Base-by-base conservation (phyloP, 148 eudicot genomes). In the Rhododendron williamsianum region DNA sequence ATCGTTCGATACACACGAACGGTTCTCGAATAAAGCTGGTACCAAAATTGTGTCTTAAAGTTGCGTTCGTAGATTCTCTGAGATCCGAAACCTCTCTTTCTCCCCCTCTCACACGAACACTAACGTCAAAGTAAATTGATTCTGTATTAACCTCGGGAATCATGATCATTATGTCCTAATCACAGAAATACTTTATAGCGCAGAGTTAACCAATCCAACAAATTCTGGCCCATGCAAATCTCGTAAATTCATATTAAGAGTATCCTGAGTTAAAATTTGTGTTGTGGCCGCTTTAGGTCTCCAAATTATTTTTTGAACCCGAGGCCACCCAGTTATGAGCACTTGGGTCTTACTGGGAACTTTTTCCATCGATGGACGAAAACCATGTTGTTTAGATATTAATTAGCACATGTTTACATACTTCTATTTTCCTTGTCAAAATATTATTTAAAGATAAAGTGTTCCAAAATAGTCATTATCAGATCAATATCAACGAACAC, bases 131-230 rank as follows among this genome's bases (percentile, higher is more conserved):
- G 15, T 67, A 9, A 67, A 58, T 54, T 54, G 60, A 54, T 67
- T 67, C 35, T 16, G 9, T 3, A 10, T n/a, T 67, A 71, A 71
- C 76, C 41, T 71, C 21, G 13, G 76, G 38, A 71, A 71, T 71
- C 76, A 6, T 30, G 76, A 71, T 30, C 36, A 71, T 71, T 30
- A 71, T 30, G 38, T 30, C 76, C 19, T 71, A 71, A 71, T 71
- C 76, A 71, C 36, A 30, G 2, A 13, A 30, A 30, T 16, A 71
- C 36, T 25, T 69, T 41, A 8, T 71, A 0, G 15, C 2, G 5
- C 3, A 71, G 38, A 71, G 9, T 38, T 81, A 60, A 81, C 83
- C 41, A 81, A 81, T 60, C 73, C 35, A 81, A 36, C 73, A 21
- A 58, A 33, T 33, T 81, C 27, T 81, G 35, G n/a, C 2, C n/a